Evolutionary conservation across 1,284 basidiomycete species (phyloP).

Genomic region (Omphalotus olearius): DNA sequence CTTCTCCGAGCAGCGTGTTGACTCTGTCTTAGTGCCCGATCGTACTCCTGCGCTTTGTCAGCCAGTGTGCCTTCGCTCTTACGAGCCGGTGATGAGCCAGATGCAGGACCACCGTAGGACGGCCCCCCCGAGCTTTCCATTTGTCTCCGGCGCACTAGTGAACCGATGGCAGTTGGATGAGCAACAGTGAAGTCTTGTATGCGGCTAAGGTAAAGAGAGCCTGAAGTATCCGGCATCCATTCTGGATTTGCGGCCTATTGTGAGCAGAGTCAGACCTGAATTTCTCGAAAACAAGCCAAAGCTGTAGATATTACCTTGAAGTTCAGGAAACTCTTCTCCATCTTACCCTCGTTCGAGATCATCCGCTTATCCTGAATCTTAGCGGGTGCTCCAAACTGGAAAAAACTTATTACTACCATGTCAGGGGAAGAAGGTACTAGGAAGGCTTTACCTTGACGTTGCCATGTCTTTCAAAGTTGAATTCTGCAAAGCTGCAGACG

Average conservation of each 20-base stretch:
- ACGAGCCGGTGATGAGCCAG: conserved; percentile 18
- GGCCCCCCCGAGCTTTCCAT: conserved; percentile 18
- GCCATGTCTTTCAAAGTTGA: conserved; percentile 91
- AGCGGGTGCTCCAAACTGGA: conserved; percentile 75
- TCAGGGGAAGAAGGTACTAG: neutral
- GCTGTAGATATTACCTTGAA: conserved; percentile 63
- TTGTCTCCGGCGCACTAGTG: conserved; percentile 30
- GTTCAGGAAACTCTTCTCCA: conserved; percentile 97
- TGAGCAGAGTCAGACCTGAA: neutral
- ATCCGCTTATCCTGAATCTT: conserved; percentile 65
- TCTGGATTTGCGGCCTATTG: conserved; percentile 83
- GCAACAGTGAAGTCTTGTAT: conserved; percentile 68
- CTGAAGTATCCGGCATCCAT: conserved; percentile 89
- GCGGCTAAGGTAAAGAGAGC: conserved; percentile 81
- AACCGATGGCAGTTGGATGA: conserved; percentile 25
- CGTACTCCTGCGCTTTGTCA: conserved; percentile 67
- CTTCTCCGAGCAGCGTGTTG: conserved; percentile 53
- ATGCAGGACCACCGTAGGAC: conserved; percentile 12
- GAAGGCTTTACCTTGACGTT: conserved; percentile 65
- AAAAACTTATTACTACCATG: conserved; percentile 1
- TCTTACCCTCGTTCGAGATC: conserved; percentile 88
- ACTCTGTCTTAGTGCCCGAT: conserved; percentile 68
- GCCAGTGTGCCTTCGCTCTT: conserved; percentile 32
- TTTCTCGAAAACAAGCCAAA: neutral
- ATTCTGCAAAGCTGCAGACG: conserved; percentile 97